Base-by-base conservation (phyloP, 352 stramenopile genomes). In the Pythium brachiatum region DNA sequence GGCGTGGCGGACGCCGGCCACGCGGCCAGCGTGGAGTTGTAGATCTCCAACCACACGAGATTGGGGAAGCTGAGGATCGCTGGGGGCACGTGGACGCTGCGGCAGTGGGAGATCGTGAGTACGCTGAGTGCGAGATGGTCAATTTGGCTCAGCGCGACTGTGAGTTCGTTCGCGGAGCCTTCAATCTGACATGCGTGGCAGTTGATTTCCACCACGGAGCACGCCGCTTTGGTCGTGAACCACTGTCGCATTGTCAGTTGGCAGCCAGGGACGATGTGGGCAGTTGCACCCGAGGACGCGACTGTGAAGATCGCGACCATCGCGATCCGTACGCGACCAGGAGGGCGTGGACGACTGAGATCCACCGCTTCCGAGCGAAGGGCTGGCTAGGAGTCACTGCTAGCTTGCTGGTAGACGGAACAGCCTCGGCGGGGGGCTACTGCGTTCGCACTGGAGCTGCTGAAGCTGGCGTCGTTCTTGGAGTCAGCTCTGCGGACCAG, bases 161-260 rank as follows among this genome's bases (percentile, higher is more conserved):
- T 5, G 39, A 60, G 23, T 34, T 60, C 53, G 9, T 60, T 12
- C 1, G 36, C 18, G 6, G 13, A 1, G 21, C 53, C 53, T 2
- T 21, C 25, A 21, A 60, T 58, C 2, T 32, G n/a, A 21, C 31
- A 12, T 18, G n/a, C 34, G 34, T 48, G 21, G 52, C 52, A 58
- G 53, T 52, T 60, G 53, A 52, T 52, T 20, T 60, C 53, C 6
- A 60, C 18, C 23, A 60, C 53, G 1, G 53, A 16, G 15, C 53
- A 60, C 9, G 53, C 36, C 16, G 46, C 31, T 4, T 52, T 11
- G 0, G 39, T 21, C 16, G 25, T n/a, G 23, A 60, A 52, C 53
- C 53, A 60, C 16, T 23, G 31, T 2, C 53, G 53, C 53, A 52
- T 60, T 20, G 39, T 39, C 34, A 52, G 26, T 1, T 31, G 23